Base-by-base conservation (phyloP, 345 rosid genomes). In the Euphorbia tirucalli region DNA sequence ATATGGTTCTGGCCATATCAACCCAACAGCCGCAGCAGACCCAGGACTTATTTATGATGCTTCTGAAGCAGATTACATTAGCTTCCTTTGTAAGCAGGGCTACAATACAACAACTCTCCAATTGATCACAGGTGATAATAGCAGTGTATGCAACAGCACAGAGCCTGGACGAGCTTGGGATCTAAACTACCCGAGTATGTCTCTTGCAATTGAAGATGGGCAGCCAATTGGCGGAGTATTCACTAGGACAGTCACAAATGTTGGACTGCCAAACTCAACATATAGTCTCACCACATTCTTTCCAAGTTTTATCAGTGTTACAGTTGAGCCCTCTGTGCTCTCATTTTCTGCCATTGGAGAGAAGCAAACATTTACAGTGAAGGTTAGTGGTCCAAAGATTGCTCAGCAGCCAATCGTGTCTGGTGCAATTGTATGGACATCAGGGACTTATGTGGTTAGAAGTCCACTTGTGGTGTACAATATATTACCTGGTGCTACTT, bases 1-100 rank as follows among this genome's bases (percentile, higher is more conserved):
- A 0, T 74, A 60, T 32, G 72, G 72, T 2, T 74, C 72, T 0
- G 77, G 72, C 15, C 72, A 67, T 14, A 67, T 74, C 14, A 74
- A 68, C 52, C 68, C 72, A 11, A 2, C 0, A 1, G 32, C 22
- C 3, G 77, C 77, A 61, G 10, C 24, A 68, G 13, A 68, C 7
- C 77, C 77, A 59, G 77, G 72, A 1, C 77, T 74, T 46, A 66
- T 74, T 35, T 35, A 35, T 48, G 21, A 68, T 61, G 68, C 77
- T n/a, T 48, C 63, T 3, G 68, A 74, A 68, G 61, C 72, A n/a
- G 77, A 74, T 52, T 74, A 85, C 70, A 61, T 87, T 21, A 69
- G 78, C 74, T 87, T 79, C 82, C 85, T 84, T 15, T 87, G 90
- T 76, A 77, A 77, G 48, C 83, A 81, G 54, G 87, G 86, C n/a